Conservation (phyloP, 495 filamentous ascomycete genomes). For the Letharia columbiana region DNA sequence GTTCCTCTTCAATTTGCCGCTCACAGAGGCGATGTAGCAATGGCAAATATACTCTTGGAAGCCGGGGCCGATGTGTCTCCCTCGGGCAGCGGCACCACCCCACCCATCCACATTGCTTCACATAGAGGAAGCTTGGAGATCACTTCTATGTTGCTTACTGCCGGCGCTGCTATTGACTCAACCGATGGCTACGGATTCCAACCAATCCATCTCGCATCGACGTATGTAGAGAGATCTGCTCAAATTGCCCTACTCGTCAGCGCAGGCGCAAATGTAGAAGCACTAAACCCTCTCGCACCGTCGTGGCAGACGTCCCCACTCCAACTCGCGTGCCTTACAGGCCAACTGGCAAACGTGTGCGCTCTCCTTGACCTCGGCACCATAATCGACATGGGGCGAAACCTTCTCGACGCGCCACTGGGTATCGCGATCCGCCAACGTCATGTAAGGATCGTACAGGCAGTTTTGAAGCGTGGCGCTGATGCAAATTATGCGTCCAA, state of each 20-base stretch:
- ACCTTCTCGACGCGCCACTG: neutral
- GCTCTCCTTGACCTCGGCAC: conserved; percentile 6
- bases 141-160: neutral
- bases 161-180: neutral
- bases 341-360: neutral
- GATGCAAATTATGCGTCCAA: conserved; percentile 3
- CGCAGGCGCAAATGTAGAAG: conserved; percentile 8
- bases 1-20: conserved; percentile 5
- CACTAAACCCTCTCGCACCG: neutral
- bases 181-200: neutral
- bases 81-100: too few relatives aligned
- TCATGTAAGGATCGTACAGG: neutral
- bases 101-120: conserved; percentile 6
- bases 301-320: neutral
- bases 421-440: conserved; percentile 1
- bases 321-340: neutral
- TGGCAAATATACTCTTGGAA: neutral
- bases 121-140: neutral
- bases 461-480: neutral
- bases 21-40: neutral
- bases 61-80: neutral
- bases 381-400: neutral
- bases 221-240: neutral
- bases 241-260: neutral
- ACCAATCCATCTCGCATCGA: conserved; percentile 1